These are phyloP conservation scores for Aegilops longissima DNA, from an alignment of 176 grass and related monocot genomes.

Conservation along the genomic window DNA sequence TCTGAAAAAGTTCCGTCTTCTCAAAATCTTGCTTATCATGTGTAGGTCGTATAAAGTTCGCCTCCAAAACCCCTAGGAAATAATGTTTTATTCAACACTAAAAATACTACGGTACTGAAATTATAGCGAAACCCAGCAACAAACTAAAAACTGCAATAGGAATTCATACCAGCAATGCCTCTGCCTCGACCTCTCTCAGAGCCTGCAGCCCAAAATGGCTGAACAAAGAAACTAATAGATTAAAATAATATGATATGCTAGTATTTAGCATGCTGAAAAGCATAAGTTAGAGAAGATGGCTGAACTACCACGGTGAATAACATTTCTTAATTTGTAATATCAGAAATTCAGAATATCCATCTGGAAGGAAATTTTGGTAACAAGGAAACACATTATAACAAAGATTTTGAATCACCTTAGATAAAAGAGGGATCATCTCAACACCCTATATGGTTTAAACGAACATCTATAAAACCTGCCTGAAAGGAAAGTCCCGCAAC, in stretches of 20 bases:
- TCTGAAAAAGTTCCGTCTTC: slow-evolving; percentile 48
- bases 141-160: slow-evolving; percentile 5
- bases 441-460: slow-evolving; percentile 16
- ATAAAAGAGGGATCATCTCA: background rate
- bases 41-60: slow-evolving; percentile 59
- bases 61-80: slow-evolving; percentile 56
- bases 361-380: background rate
- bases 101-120: background rate
- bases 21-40: slow-evolving; percentile 75
- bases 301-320: background rate
- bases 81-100: background rate
- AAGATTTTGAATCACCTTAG: background rate
- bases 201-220: slow-evolving; percentile 45
- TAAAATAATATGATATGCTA: slow-evolving; percentile 1
- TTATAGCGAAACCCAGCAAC: background rate
- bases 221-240: slow-evolving; percentile 26
- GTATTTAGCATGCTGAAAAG: background rate
- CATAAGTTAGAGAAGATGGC: background rate
- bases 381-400: background rate
- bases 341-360: slow-evolving; percentile 12
- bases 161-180: slow-evolving; percentile 54
- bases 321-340: background rate
- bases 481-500: background rate
- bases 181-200: background rate
- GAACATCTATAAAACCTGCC: background rate